Conservation (phyloP, 2,329 filamentous ascomycete species). For the Neopestalotiopsis clavispora region DNA sequence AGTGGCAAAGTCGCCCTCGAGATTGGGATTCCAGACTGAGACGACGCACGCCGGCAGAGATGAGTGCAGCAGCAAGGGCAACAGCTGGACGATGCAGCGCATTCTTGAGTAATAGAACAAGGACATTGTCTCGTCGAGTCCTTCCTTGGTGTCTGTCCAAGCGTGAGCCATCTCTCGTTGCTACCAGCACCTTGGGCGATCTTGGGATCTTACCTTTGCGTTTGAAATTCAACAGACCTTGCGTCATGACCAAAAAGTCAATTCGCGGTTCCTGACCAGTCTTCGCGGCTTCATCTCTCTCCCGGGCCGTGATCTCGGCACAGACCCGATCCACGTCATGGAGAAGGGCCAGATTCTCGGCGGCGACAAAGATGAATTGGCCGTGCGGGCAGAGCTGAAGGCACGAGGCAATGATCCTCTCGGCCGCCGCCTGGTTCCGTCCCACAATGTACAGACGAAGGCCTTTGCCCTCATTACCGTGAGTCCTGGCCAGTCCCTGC, state of each 20-base stretch:
- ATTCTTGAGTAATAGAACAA: constrained; percentile 39
- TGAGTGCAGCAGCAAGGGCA: constrained; percentile 29
- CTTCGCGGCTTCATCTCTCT: constrained; percentile 24
- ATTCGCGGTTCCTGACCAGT: constrained; percentile 28
- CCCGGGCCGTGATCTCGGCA: constrained; percentile 30
- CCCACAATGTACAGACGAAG: constrained; percentile 30
- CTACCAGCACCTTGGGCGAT: neutral
- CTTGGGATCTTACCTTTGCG: constrained; percentile 16
- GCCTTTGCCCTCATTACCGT: neutral
- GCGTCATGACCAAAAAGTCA: constrained; percentile 38
- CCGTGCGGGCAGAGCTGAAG: constrained; percentile 33
- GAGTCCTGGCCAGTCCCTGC: neutral
- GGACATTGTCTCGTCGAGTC: constrained; percentile 32
- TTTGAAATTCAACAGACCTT: constrained; percentile 27
- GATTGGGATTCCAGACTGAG: constrained; percentile 9
- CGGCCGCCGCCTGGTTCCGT: constrained; percentile 26
- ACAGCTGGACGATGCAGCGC: constrained; percentile 31
- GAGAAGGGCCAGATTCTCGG: constrained; percentile 35
- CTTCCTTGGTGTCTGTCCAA: constrained; percentile 34
- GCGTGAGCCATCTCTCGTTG: neutral
- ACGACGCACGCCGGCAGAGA: constrained; percentile 2
- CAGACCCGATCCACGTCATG: constrained; percentile 39
- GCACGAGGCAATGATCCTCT: constrained; percentile 33
- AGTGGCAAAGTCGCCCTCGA: constrained; percentile 9
- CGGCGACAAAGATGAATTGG: constrained; percentile 38